These are phyloP conservation scores for Solanum pinnatisectum DNA, from an alignment of 257 asterid species.

Conservation along the genomic window DNA sequence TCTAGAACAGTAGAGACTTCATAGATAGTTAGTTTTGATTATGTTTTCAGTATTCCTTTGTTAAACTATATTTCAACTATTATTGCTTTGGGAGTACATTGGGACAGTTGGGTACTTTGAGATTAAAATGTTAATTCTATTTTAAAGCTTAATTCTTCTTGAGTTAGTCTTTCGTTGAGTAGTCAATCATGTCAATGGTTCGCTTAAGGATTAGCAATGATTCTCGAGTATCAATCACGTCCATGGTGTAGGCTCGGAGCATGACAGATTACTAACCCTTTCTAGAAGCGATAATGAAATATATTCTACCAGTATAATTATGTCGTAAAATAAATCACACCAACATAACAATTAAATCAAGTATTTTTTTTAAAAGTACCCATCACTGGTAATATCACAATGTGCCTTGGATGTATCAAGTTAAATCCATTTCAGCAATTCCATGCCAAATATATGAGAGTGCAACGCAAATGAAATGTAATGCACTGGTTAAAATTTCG, in stretches of 20 bases:
- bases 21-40: background rate
- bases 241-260: fast-evolving
- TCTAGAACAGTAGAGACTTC: background rate
- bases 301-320: background rate
- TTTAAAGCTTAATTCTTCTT: background rate
- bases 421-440: background rate
- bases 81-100: background rate
- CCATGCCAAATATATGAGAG: background rate
- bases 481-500: background rate
- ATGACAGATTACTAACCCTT: background rate
- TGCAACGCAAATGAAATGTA: background rate
- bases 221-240: background rate
- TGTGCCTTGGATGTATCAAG: background rate
- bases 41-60: too few relatives aligned
- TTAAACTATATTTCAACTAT: background rate
- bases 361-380: background rate
- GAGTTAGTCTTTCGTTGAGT: background rate
- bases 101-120: background rate
- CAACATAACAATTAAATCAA: background rate
- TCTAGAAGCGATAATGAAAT: background rate
- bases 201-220: too few relatives aligned
- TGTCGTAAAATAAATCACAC: background rate
- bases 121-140: background rate
- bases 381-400: background rate
- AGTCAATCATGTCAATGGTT: background rate